Base-by-base conservation (phyloP, 1,284 basidiomycete genomes). In the Vanrija sp. region DNA sequence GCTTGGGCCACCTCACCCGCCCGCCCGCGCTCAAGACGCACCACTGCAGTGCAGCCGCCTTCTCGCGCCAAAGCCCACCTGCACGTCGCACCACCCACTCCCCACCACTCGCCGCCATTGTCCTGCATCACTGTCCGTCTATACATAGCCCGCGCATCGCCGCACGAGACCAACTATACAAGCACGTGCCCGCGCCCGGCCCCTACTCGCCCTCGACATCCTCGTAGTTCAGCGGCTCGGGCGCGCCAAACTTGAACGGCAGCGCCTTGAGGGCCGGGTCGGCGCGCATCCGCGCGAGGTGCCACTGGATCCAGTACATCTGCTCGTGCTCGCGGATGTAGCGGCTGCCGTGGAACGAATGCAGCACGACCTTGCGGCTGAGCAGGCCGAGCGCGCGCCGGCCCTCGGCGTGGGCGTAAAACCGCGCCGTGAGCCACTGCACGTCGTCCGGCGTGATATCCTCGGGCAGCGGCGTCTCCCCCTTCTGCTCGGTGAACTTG, bases 251-350 rank as follows among this genome's bases (percentile, higher is more conserved):
- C 16, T 39, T 39, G 48, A 49, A 54, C 12, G 53, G 53, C 18
- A 34, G 43, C 8, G 53, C 42, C 40, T 50, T 46, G 47, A 54
- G 48, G 14, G 43, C 5, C 21, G 43, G 38, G 53, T 54, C 38
- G 25, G 38, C 48, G 38, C 48, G 53, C 53, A 54, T 54, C 5
- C 45, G 48, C 5, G 54, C 48, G 2, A 55, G 43, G 14, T 55
- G 54, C 54, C 54, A 55, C 44, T 55, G 54, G 48, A 55, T 55
- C 54, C 54, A 55, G 49, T 55, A 55, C 55, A 57, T 57, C 39
- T 57, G 55, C 39, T 57, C 55, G 44, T 57, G 55, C 23, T 57
- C 55, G 42, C 55, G 55, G 21, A 57, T 47, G 44, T 57, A 57
- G 14, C 55, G 43, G 16, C 28, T 28, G 10, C 55, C 55, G 44